phyloP scores from a whole-genome alignment of 2,329 filamentous ascomycete genomes.

The Xylariaceae sp. region DNA sequence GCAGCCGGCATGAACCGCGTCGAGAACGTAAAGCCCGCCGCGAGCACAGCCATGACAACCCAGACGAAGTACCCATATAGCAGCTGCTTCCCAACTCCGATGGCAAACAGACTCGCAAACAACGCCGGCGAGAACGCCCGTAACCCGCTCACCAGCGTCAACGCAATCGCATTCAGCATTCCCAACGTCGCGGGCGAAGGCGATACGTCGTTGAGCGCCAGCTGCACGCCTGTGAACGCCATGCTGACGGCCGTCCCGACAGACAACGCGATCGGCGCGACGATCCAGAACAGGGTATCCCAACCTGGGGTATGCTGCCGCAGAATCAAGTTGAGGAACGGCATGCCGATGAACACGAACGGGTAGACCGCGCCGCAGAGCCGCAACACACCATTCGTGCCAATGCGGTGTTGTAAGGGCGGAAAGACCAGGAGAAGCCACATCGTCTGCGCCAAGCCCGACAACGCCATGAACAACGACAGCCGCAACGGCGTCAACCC shows the following conservation, averaged over 20 bases:
- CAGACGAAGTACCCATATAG: conserved; percentile 62
- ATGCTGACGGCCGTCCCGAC: conserved; percentile 62
- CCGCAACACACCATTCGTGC: conserved; percentile 61
- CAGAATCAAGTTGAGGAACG: conserved; percentile 54
- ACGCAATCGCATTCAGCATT: conserved; percentile 63
- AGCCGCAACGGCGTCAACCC: conserved; percentile 59
- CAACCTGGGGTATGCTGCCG: conserved; percentile 37
- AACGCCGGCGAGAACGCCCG: conserved; percentile 61
- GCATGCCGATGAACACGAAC: conserved; percentile 52
- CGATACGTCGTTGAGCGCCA: conserved; percentile 68
- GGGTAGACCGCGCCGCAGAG: conserved; percentile 57
- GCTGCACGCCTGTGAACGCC: conserved; percentile 66
- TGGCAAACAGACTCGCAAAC: conserved; percentile 63
- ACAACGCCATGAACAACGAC: conserved; percentile 58
- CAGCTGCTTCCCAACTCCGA: conserved; percentile 57
- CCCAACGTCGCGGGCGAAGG: conserved; percentile 61
- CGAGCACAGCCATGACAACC: conserved; percentile 47
- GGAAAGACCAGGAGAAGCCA: conserved; percentile 72
- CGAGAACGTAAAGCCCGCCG: conserved; percentile 31
- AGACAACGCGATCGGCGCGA: conserved; percentile 39
- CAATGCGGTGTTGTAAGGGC: conserved; percentile 56
- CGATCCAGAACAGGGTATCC: conserved; percentile 51
- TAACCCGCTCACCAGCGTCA: conserved; percentile 57
- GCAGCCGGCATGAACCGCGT: conserved; percentile 34
- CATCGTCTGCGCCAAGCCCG: conserved; percentile 60